These are phyloP conservation scores for Phytophthora cryptogea DNA, from an alignment of 352 stramenopile species.

Conservation along the genomic window DNA sequence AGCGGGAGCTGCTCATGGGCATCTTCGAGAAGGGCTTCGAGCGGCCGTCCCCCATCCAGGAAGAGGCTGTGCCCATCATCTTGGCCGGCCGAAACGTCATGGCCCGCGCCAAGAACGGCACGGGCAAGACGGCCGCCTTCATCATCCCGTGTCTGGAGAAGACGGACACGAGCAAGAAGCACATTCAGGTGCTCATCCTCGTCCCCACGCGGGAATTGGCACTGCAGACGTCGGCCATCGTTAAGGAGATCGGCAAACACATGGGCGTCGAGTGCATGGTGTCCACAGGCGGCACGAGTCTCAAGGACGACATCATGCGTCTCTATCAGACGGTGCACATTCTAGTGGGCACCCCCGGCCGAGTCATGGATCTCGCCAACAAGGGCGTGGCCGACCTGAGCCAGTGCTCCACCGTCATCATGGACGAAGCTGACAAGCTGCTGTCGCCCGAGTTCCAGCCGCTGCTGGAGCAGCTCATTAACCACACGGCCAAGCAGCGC, in stretches of 20 bases:
- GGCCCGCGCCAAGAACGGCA: slow-evolving; percentile 99
- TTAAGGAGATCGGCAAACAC: slow-evolving; percentile 99
- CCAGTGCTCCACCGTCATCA: slow-evolving; percentile 97
- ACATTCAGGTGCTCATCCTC: slow-evolving; percentile 99
- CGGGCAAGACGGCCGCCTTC: slow-evolving; percentile 99
- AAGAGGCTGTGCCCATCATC: slow-evolving; percentile 99
- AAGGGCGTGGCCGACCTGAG: slow-evolving; percentile 98
- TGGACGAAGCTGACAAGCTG: slow-evolving; percentile 99
- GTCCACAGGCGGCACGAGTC: slow-evolving; percentile 97
- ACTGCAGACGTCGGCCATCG: slow-evolving; percentile 97
- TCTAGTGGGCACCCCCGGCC: slow-evolving; percentile 97
- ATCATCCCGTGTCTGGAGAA: slow-evolving; percentile 99
- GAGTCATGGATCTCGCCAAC: slow-evolving; percentile 98
- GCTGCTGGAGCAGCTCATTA: slow-evolving; percentile 98
- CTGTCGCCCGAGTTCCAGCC: slow-evolving; percentile 98
- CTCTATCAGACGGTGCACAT: slow-evolving; percentile 99
- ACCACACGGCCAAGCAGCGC: slow-evolving; percentile 90
- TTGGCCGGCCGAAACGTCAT: slow-evolving; percentile 98
- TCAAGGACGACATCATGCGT: slow-evolving; percentile 99
- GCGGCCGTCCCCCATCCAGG: slow-evolving; percentile 98
- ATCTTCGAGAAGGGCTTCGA: slow-evolving; percentile 99
- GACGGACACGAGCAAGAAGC: slow-evolving; percentile 95
- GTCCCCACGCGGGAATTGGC: slow-evolving; percentile 99
- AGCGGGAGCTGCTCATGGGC: slow-evolving; percentile 98
- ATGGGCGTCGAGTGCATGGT: slow-evolving; percentile 98